Percentiles rank a stretch among this genome's conserved stretches.
These are phyloP conservation scores for Quercus phellos DNA, from an alignment of 331 rosid species.

Conservation along the genomic window DNA sequence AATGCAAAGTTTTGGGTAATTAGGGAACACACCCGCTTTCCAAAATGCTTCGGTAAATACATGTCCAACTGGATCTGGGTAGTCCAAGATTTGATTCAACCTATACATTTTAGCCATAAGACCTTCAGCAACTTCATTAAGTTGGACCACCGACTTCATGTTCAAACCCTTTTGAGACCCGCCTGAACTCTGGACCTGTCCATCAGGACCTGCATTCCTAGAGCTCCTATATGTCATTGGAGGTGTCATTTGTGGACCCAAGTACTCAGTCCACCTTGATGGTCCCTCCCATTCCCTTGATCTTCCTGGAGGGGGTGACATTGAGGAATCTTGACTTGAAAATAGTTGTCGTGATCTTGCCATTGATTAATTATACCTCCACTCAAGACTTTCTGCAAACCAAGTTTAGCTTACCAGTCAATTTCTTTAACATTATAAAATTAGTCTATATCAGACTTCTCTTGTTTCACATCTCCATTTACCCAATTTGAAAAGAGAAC, in stretches of 20 bases:
- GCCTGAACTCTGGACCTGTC: constrained; percentile 51
- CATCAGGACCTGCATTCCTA: constrained; percentile 57
- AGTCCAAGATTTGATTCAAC: constrained; percentile 92
- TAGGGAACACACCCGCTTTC: constrained; percentile 91
- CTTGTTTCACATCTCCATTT: constrained; percentile 4
- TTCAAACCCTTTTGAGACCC: constrained; percentile 73
- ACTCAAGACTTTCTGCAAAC: constrained; percentile 37
- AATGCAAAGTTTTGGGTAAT: constrained; percentile 70
- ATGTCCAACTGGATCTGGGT: constrained; percentile 81
- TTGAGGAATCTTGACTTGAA: constrained; percentile 66
- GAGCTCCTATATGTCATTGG: constrained; percentile 60
- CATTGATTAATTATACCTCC: constrained; percentile 38
- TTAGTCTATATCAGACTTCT: background rate
- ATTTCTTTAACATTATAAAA: background rate
- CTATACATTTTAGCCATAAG: constrained; percentile 97
- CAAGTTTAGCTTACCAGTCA: constrained; percentile 22
- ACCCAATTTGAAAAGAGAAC: background rate
- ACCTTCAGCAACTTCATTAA: constrained; percentile 90
- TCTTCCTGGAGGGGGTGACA: constrained; percentile 67
- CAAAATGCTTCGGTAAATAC: constrained; percentile 83
- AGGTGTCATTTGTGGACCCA: constrained; percentile 62
- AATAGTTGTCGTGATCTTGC: constrained; percentile 60
- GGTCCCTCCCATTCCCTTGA: constrained; percentile 84
- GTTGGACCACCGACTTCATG: constrained; percentile 88
- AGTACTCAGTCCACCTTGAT: constrained; percentile 88